Evolutionary conservation across 2,329 filamentous ascomycete genomes (phyloP).

Genomic region (Colletotrichum ledebouriae): DNA sequence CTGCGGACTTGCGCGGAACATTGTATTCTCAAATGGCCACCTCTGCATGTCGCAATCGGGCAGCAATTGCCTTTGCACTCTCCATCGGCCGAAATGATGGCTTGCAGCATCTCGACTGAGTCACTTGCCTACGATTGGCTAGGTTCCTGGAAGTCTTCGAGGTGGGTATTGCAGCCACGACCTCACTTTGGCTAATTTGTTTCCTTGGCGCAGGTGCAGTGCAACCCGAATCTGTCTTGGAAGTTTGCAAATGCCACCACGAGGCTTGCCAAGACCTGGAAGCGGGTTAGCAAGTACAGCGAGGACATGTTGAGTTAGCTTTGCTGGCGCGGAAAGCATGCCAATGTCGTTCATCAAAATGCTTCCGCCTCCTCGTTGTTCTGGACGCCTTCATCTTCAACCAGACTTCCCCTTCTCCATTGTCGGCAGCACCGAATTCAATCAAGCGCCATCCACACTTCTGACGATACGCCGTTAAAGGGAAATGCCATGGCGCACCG

Average conservation of each 20-base stretch:
- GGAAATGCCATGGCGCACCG: conserved; percentile 29
- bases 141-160: no score
- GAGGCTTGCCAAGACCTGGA: conserved; percentile 33
- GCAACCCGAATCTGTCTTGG: conserved; percentile 34
- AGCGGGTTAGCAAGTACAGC: conserved; percentile 28
- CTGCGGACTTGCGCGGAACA: background rate
- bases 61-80: background rate
- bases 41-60: conserved; percentile 29
- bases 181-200: conserved; percentile 11
- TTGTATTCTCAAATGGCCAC: conserved; percentile 17
- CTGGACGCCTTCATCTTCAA: conserved; percentile 14
- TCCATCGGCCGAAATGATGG: conserved; percentile 17
- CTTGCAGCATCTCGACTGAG: background rate
- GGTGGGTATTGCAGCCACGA: conserved; percentile 15
- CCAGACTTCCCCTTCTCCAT: conserved; percentile 9
- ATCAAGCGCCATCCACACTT: conserved; percentile 10
- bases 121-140: conserved; percentile 2
- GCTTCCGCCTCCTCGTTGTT: conserved; percentile 18
- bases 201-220: conserved; percentile 32
- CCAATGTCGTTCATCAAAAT: conserved; percentile 30
- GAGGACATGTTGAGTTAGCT: conserved; percentile 10
- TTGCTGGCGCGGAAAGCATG: conserved; percentile 5
- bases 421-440: background rate
- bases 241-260: conserved; percentile 20
- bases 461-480: background rate